A percentile compares a stretch with the other conserved stretches of the same genome.
Conservation (phyloP, 768 basidiomycete species). For the Lactifluus pinguis region DNA sequence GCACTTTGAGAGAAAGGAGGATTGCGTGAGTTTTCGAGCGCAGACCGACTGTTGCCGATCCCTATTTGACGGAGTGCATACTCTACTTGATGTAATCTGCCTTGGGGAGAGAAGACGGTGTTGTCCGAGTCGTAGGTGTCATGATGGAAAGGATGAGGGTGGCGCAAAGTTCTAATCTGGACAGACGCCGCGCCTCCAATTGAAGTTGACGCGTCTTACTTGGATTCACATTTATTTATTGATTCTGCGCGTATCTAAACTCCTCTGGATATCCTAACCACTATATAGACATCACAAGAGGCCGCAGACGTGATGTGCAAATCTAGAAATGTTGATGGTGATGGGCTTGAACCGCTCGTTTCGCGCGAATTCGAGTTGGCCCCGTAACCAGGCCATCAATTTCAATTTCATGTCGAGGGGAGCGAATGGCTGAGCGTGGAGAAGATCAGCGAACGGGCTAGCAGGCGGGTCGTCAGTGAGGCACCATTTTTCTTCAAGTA, state of each 20-base stretch:
- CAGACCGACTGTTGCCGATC: slow-evolving; percentile 95
- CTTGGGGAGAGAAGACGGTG: slow-evolving; percentile 94
- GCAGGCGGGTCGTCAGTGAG: background rate
- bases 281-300: too few species aligned
- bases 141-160: background rate
- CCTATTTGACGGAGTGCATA: slow-evolving; percentile 99
- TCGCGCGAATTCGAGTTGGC: too few species aligned
- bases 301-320: too few species aligned
- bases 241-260: too few species aligned
- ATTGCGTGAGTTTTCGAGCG: slow-evolving; percentile 59
- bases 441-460: too few species aligned
- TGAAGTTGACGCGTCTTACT: background rate
- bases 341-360: too few species aligned
- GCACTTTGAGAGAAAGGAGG: slow-evolving; percentile 84
- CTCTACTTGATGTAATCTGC: slow-evolving; percentile 78
- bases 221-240: too few species aligned
- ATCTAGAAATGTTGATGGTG: too few species aligned
- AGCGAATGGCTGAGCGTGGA: too few species aligned
- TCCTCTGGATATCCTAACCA: too few species aligned
- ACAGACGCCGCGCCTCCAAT: slow-evolving; percentile 8
- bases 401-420: too few species aligned
- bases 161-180: background rate
- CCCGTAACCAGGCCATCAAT: too few species aligned
- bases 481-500: background rate
- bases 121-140: slow-evolving; percentile 99